A percentile compares a stretch with the other conserved stretches of the same genome.
Evolutionary conservation across 192 early-diverging fungal species (phyloP).

Genomic region (Dissophora globulifera): DNA sequence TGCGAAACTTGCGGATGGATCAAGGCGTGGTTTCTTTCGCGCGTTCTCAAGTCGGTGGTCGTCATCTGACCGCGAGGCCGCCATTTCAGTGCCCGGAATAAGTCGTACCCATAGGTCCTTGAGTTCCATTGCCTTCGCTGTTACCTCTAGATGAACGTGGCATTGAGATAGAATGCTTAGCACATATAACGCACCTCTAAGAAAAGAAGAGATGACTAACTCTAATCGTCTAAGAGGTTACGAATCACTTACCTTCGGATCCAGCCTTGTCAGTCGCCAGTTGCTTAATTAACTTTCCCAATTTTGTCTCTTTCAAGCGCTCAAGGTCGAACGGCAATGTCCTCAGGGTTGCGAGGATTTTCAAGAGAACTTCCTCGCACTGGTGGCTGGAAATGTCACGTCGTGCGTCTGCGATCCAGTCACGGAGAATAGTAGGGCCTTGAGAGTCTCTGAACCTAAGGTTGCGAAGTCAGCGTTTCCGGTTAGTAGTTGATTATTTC

Average conservation of each 20-base stretch:
- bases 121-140: background rate
- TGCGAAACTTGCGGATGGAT: background rate
- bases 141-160: constrained; percentile 1
- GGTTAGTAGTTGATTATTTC: too few relatives aligned
- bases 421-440: constrained; percentile 6
- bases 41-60: background rate
- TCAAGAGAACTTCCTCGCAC: constrained; percentile 1
- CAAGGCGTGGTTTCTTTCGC: background rate
- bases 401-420: constrained; percentile 22
- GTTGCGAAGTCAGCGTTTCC: too few relatives aligned
- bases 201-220: too few relatives aligned
- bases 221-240: too few relatives aligned
- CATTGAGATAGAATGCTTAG: too few relatives aligned
- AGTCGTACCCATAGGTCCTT: background rate
- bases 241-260: too few relatives aligned
- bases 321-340: constrained; percentile 6
- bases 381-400: background rate
- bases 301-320: background rate
- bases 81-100: background rate
- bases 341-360: constrained; percentile 9
- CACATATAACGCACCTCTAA: too few relatives aligned
- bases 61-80: background rate
- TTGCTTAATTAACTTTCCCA: constrained; percentile 8
- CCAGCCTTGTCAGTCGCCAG: constrained; percentile 5
- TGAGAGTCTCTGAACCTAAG: constrained; percentile 17